Conservation (phyloP, 495 filamentous ascomycete genomes). For the Friedmanniomyces simplex region DNA sequence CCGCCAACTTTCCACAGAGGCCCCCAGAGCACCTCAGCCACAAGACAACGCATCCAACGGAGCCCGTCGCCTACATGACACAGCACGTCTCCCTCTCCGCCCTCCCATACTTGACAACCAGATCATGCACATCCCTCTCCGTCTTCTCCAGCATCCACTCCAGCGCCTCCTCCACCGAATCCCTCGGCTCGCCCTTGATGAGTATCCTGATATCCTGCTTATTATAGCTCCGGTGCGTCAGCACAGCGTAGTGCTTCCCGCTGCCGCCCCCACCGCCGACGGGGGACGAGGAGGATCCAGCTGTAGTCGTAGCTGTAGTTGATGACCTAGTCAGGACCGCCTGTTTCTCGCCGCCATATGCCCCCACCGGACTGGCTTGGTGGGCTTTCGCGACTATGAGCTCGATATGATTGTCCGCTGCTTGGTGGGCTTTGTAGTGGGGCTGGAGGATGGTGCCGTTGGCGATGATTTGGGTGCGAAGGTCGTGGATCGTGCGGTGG, state of each 20-base stretch:
- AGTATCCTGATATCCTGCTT: conserved; percentile 1
- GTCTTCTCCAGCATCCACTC: conserved; percentile 14
- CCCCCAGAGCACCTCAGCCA: too few relatives aligned
- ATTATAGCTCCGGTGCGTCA: not conserved
- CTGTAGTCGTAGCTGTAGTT: not conserved
- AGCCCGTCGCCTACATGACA: not conserved
- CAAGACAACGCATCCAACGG: too few relatives aligned
- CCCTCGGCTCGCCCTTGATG: conserved; percentile 10
- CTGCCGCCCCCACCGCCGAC: too few relatives aligned
- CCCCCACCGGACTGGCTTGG: not conserved
- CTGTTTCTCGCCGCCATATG: too few relatives aligned
- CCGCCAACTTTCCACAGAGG: too few relatives aligned
- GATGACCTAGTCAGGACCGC: too few relatives aligned
- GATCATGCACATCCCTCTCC: not conserved
- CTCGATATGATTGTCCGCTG: conserved; percentile 9
- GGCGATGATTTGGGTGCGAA: conserved; percentile 13
- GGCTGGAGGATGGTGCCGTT: conserved; percentile 4
- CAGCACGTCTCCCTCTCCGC: not conserved
- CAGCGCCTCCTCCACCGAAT: conserved; percentile 10
- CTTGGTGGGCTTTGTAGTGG: not conserved
- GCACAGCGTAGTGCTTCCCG: conserved; percentile 8
- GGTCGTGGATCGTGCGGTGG: conserved; percentile 5
- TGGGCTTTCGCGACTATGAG: conserved; percentile 5
- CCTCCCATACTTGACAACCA: not conserved
- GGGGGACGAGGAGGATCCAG: not conserved